Evolutionary conservation across 805 yeast genomes (phyloP).

Genomic region (Ogataea methylovora): DNA sequence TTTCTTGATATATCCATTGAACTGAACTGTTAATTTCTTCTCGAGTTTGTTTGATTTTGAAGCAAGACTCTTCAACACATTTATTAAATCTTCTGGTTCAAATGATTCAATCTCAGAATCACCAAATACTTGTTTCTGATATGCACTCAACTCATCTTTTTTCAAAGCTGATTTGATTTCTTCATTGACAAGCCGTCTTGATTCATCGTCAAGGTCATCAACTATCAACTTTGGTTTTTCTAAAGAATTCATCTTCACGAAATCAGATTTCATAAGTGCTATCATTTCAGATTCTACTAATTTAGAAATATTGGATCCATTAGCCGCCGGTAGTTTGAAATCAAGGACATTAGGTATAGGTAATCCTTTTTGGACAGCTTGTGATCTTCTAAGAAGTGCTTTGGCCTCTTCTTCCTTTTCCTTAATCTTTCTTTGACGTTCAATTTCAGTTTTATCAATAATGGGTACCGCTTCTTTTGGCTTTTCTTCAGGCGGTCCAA

Average conservation of each 20-base stretch:
- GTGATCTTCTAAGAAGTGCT: slow-evolving; percentile 32
- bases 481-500: background rate
- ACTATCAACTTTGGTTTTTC: slow-evolving; percentile 10
- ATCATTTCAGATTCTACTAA: slow-evolving; percentile 26
- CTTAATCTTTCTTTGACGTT: slow-evolving; percentile 15
- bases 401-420: slow-evolving; percentile 5
- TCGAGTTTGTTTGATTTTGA: slow-evolving; percentile 19
- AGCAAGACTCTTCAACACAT: slow-evolving; percentile 1
- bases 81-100: background rate
- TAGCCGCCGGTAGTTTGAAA: background rate
- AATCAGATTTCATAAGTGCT: slow-evolving; percentile 35
- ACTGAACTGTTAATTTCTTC: slow-evolving; percentile 14
- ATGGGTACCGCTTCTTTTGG: background rate
- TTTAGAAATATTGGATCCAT: slow-evolving; percentile 6
- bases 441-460: slow-evolving; percentile 5
- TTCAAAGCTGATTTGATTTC: slow-evolving; percentile 13
- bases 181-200: slow-evolving; percentile 11
- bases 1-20: slow-evolving; percentile 25
- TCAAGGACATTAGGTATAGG: slow-evolving; percentile 9
- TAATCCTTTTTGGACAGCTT: slow-evolving; percentile 38
- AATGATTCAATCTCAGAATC: background rate
- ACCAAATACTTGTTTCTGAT: background rate
- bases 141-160: background rate
- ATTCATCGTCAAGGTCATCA: slow-evolving; percentile 27
- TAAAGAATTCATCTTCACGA: slow-evolving; percentile 21